Evolutionary conservation across 257 asterid species (phyloP), one percentile per base, ranked within the genome.

Genomic region (Ilex aquifolium): DNA sequence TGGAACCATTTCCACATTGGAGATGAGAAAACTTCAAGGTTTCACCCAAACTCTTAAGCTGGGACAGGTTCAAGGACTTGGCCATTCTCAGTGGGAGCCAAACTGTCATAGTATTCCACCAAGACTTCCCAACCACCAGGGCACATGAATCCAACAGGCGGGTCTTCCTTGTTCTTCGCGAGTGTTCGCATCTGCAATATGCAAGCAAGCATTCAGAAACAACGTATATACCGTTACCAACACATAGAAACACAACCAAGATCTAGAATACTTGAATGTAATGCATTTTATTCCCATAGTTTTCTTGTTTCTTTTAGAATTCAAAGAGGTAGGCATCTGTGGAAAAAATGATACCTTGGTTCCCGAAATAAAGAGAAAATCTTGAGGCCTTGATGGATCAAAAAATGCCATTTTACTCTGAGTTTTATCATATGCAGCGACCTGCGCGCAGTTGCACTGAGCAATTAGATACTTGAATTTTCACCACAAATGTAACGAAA

Each of bases 71-170:
- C 70, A 5, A 86, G 82, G n/a, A 77, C 59, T 66, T 82, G 70
- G 57, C 81, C 88, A 65, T 70, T 85, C 80, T 83, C 86, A 4
- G 82, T 65, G 5, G 73, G 82, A 31, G 84, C 69, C 72, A 92
- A 67, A 56, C 90, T 85, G 32, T 87, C 90, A 49, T 90, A 92
- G 69, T 89, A 93, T 1, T 89, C 94, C 6, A 90, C 97, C 95
- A 93, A 66, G 44, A 93, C 99, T 75, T 87, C 44, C 99, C 99
- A 93, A 1, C 99, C 99, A 51, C 96, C 91, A 0, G 91, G 96
- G 76, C 97, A 92, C 99, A 92, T 92, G 53, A 92, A 92, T 61
- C 99, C 99, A 32, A 89, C 94, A 0, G 99, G 97, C 58, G 97
- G 97, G 60, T 52, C 87, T 66, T 92, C 99, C 57, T 69, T 56